Evolutionary conservation across 2,329 filamentous ascomycete species (phyloP).

Genomic region (Fonsecaea multimorphosa): DNA sequence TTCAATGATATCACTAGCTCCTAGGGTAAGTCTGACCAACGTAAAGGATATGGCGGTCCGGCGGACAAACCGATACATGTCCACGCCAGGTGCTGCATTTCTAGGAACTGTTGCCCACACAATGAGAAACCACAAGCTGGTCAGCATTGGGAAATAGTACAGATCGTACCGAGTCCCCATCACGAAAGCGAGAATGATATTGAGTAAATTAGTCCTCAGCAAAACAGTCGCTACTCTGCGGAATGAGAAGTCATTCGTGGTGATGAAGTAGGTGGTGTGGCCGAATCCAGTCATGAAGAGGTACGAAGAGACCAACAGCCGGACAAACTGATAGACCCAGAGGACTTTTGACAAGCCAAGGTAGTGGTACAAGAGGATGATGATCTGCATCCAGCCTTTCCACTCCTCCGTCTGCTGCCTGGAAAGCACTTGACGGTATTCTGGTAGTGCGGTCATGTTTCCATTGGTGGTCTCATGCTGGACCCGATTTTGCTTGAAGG

Average conservation of each 20-base stretch:
- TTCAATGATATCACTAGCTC: conserved; percentile 53
- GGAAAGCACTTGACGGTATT: conserved; percentile 51
- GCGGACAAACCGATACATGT: conserved; percentile 50
- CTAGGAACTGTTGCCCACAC: conserved; percentile 60
- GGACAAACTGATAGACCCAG: conserved; percentile 62
- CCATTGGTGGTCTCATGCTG: neutral
- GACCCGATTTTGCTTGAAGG: conserved; percentile 2
- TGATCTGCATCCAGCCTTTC: conserved; percentile 69
- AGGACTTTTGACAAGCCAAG: conserved; percentile 59
- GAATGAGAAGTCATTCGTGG: conserved; percentile 63
- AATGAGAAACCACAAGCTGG: conserved; percentile 68
- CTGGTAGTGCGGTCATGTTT: neutral
- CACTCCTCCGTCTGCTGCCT: conserved; percentile 67
- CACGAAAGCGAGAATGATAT: conserved; percentile 59
- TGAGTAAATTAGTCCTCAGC: conserved; percentile 64
- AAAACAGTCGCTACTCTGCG: conserved; percentile 60
- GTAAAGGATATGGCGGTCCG: conserved; percentile 58
- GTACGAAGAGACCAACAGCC: conserved; percentile 63
- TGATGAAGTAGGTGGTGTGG: conserved; percentile 65
- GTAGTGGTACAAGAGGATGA: conserved; percentile 65
- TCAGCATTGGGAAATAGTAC: conserved; percentile 66
- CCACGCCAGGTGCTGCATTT: conserved; percentile 52
- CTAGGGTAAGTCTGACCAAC: conserved; percentile 41
- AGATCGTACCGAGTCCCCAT: conserved; percentile 63
- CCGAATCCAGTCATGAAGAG: conserved; percentile 69